Evolutionary conservation across 2,329 filamentous ascomycete genomes (phyloP), one percentile per base, ranked within the genome.

Genomic region (Ophiostoma novo-ulmi): DNA sequence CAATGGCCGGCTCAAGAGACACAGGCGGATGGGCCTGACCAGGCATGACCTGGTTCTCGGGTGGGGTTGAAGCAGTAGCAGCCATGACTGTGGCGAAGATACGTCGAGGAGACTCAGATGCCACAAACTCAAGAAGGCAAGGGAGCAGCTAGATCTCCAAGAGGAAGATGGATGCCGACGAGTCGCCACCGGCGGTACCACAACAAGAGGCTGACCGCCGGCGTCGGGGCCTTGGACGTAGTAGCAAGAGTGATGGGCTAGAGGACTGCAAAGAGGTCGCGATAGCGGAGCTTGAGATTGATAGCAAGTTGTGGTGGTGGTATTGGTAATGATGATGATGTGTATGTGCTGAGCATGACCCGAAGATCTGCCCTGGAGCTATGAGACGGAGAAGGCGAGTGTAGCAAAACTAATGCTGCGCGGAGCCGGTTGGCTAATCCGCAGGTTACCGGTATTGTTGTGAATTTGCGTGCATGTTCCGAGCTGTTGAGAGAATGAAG

Each of bases 1-100:
- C 36, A 73, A 83, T 82, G 75, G 80, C 77, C 72, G 80, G 79
- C 72, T 84, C 82, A 74, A 83, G 76, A 70, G 78, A 77, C 10
- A 67, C 35, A 70, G 80, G 77, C 10, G 31, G 36, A 36, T 14
- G 36, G 61, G 17, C 61, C 10, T 58, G 75, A 70, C 75, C 76
- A 74, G 77, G 70, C 31, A 73, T 35, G 69, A 74, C 70, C 64
- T 55, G 72, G 55, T 71, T 68, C 38, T 52, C 65, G 1, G 36
- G 44, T 22, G 65, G 55, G 7, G 58, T 68, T 22, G 65, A 68
- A n/a, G 69, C 61, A 17, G 35, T 68, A 20, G 61, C 67, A 52
- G 71, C 69, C 68, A 73, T 71, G 35, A 35, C 69, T 22, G 11
- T 3, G 10, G 41, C 36, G 35, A 20, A 63, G 13, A 36, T 35